Base-by-base conservation (phyloP, 345 rosid species). In the Rhizophora apiculata region DNA sequence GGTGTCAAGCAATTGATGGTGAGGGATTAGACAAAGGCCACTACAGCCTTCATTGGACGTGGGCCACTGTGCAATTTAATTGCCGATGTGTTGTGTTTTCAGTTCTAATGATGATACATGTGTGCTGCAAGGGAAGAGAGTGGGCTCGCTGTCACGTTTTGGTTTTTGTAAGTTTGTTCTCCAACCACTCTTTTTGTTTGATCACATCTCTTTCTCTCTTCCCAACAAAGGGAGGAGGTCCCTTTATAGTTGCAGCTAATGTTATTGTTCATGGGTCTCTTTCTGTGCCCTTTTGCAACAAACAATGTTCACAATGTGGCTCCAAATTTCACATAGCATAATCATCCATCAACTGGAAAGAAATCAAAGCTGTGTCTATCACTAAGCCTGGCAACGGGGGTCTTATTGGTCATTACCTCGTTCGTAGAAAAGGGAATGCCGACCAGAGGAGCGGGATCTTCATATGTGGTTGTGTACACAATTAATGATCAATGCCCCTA, bases 181-280 rank as follows among this genome's bases (percentile, higher is more conserved):
- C 34, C 55, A 73, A 62, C 69, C 53, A 62, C 75, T 62, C 75
- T 62, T 27, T 22, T 21, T 34, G 27, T 21, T 15, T 27, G 26
- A 32, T 69, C 63, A 30, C 30, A 37, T 36, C 34, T 59, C 2
- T 9, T 27, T 27, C 34, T 29, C 30, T 55, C 22, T n/a, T 8
- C 27, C 9, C 11, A n/a, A 56, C 37, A 65, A 60, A 10, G 24
- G 60, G 30, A 34, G 10, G 31, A 74, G 81, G 65, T 58, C 69
- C 60, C 7, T 39, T 11, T 21, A 56, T 27, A 56, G 60, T 24
- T 27, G 64, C 48, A 63, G 68, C 69, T 66, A 62, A 65, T 69
- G 72, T 69, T 73, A 15, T 78, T 52, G 81, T 62, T 74, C 67
- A 22, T 31, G 11, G 62, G 78, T 78, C 75, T 52, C 8, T 73